Evolutionary conservation across 1,284 basidiomycete genomes (phyloP).

Genomic region (Leucoagaricus sp.): DNA sequence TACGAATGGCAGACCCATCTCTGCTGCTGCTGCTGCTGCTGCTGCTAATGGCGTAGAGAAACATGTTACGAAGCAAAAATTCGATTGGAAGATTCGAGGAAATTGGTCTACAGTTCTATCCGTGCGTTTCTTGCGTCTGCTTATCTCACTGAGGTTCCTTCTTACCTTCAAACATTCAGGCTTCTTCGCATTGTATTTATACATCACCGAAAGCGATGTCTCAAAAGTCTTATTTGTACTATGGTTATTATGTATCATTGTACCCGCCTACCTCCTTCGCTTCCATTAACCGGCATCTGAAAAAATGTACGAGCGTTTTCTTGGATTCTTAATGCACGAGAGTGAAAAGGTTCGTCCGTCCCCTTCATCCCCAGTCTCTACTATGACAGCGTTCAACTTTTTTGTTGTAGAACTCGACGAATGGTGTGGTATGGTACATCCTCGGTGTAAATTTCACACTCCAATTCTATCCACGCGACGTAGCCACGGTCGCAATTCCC

Average conservation of each 20-base stretch:
- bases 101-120: slow-evolving; percentile 90
- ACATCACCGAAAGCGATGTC: slow-evolving; percentile 56
- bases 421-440: slow-evolving; percentile 96
- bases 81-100: slow-evolving; percentile 88
- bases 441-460: slow-evolving; percentile 88
- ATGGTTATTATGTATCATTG: slow-evolving; percentile 66
- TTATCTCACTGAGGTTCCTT: background rate
- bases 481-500: slow-evolving; percentile 86
- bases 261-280: slow-evolving; percentile 79
- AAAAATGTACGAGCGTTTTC: slow-evolving; percentile 69
- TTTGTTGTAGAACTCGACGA: slow-evolving; percentile 56
- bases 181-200: slow-evolving; percentile 83
- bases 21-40: too few relatives aligned
- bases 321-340: slow-evolving; percentile 94
- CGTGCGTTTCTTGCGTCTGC: slow-evolving; percentile 50
- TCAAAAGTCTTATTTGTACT: slow-evolving; percentile 66
- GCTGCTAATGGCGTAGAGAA: slow-evolving; percentile 14
- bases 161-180: slow-evolving; percentile 44
- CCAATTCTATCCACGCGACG: slow-evolving; percentile 79
- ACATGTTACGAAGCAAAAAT: slow-evolving; percentile 33
- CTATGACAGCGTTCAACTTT: background rate
- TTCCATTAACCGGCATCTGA: slow-evolving; percentile 74
- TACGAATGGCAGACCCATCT: too few relatives aligned
- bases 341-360: slow-evolving; percentile 70
- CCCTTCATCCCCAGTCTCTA: background rate